phyloP scores from a whole-genome alignment of 2,329 filamentous ascomycete genomes.

The Sordariomycetes sp. region DNA sequence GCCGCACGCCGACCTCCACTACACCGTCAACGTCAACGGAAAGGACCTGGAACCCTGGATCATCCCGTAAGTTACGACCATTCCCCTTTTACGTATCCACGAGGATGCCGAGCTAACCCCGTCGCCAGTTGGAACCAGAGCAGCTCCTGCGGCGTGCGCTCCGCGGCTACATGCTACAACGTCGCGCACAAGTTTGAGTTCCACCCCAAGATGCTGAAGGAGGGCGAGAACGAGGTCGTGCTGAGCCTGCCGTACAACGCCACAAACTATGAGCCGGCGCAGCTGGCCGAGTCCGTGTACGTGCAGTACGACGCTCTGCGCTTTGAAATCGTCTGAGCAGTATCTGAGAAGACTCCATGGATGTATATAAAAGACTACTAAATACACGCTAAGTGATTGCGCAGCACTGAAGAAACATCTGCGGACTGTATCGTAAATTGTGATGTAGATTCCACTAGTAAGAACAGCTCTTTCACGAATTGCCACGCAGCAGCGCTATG shows the following conservation, averaged over 20 bases:
- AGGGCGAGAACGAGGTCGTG: conserved; percentile 44
- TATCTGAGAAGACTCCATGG: too few relatives aligned
- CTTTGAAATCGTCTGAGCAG: conserved; percentile 40
- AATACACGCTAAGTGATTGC: too few relatives aligned
- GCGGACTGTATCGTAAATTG: too few relatives aligned
- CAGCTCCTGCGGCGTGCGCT: conserved; percentile 50
- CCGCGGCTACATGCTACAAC: conserved; percentile 53
- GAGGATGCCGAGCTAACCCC: not conserved
- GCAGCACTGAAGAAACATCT: too few relatives aligned
- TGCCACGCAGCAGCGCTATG: too few relatives aligned
- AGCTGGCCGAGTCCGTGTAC: conserved; percentile 46
- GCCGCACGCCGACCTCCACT: conserved; percentile 41
- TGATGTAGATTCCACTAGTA: too few relatives aligned
- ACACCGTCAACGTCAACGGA: conserved; percentile 30
- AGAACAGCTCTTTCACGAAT: too few relatives aligned
- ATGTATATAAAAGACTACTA: too few relatives aligned
- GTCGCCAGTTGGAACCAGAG: conserved; percentile 2
- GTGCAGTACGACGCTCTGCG: conserved; percentile 58
- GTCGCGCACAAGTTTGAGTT: conserved; percentile 51
- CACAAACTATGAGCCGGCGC: conserved; percentile 47
- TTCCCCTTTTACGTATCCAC: not conserved
- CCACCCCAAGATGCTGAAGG: conserved; percentile 33
- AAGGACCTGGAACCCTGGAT: conserved; percentile 40
- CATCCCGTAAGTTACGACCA: conserved; percentile 34
- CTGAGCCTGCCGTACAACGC: conserved; percentile 50